These are phyloP conservation scores for Pseudogymnoascus sp. DNA, from an alignment of 2,329 filamentous ascomycete genomes.

Conservation along the genomic window DNA sequence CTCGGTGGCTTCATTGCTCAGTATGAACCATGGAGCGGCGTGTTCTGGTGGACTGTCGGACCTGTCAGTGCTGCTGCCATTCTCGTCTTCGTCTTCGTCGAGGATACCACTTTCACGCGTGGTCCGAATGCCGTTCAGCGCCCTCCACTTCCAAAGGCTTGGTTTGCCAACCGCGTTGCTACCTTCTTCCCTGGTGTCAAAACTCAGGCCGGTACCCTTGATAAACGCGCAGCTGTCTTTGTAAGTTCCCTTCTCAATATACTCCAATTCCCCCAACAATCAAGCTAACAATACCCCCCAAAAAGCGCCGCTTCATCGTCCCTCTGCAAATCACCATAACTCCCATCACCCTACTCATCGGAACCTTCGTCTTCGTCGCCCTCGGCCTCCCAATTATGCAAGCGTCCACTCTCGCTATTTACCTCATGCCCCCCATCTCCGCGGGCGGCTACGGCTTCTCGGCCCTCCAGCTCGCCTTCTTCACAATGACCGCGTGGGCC, in stretches of 20 bases:
- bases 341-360: constrained; percentile 33
- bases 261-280: neutral
- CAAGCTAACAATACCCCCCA: neutral
- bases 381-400: constrained; percentile 24
- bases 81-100: constrained; percentile 32
- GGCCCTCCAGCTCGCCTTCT: constrained; percentile 33
- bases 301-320: constrained; percentile 23
- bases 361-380: constrained; percentile 26
- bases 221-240: neutral
- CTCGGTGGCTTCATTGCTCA: constrained; percentile 35
- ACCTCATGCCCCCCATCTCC: constrained; percentile 32
- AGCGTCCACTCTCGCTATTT: constrained; percentile 22
- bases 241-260: neutral
- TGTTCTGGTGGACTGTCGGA: constrained; percentile 39
- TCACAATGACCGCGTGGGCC: constrained; percentile 36
- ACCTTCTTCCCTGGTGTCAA: constrained; percentile 28
- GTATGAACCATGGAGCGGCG: constrained; percentile 30
- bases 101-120: constrained; percentile 34
- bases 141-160: constrained; percentile 15
- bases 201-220: neutral
- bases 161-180: constrained; percentile 24
- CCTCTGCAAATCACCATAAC: neutral
- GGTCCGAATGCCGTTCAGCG: constrained; percentile 19
- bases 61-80: constrained; percentile 30
- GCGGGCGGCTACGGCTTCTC: constrained; percentile 38